A percentile compares a stretch with the other conserved stretches of the same genome.
These are phyloP conservation scores for Pinus taeda DNA, from an alignment of 75 land plant genomes.

Conservation along the genomic window DNA sequence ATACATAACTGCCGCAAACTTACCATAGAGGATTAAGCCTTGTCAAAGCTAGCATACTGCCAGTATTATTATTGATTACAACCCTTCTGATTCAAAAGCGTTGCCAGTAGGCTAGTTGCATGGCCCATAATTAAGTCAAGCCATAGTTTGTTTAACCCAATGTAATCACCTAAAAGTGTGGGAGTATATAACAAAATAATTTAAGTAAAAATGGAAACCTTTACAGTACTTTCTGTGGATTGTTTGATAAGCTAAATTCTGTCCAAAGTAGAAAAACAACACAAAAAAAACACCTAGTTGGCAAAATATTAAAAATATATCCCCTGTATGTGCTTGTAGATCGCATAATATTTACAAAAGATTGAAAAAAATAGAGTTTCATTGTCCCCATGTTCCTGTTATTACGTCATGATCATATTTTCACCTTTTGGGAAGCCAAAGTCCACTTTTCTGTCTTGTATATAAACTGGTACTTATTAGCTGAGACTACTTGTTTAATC, in stretches of 20 bases:
- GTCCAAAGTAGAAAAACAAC: neutral
- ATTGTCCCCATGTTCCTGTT: neutral
- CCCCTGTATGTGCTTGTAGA: neutral
- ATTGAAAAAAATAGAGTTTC: neutral
- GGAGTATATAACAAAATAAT: neutral
- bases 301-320: neutral
- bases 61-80: no score
- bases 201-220: no score
- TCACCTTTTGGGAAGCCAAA: neutral
- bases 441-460: neutral
- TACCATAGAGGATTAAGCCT: no score
- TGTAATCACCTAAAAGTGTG: neutral
- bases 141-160: neutral
- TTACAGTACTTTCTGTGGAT: neutral
- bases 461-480: neutral
- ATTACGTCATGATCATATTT: neutral
- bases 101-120: no score
- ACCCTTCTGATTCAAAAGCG: no score
- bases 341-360: neutral
- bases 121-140: no score
- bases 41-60: no score
- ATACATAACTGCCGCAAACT: no score
- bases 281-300: neutral
- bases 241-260: neutral
- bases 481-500: no score